Percentiles rank a stretch among this genome's conserved stretches.
Evolutionary conservation across 2,329 filamentous ascomycete genomes (phyloP).

Genomic region (Colletotrichum scovillei): DNA sequence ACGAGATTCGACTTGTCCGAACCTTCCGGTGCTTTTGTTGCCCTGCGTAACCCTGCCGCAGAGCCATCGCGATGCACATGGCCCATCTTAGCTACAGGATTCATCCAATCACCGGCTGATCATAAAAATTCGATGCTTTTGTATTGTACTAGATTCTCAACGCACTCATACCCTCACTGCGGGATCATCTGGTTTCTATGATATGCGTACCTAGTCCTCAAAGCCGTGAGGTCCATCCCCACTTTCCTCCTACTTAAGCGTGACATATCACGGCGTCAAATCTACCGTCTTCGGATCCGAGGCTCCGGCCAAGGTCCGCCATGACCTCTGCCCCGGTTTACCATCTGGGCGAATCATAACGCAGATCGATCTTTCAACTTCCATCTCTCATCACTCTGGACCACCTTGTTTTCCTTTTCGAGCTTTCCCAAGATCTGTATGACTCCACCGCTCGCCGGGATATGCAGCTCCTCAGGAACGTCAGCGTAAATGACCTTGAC

Average conservation of each 20-base stretch:
- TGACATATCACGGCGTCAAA: neutral
- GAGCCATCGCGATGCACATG: neutral
- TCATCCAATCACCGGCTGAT: neutral
- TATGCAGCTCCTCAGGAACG: conserved; percentile 79
- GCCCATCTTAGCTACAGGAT: neutral
- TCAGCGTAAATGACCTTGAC: conserved; percentile 90
- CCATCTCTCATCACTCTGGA: conserved; percentile 53
- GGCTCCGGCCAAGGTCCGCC: neutral
- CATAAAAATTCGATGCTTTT: neutral
- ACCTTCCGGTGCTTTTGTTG: conserved; percentile 14
- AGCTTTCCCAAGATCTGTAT: conserved; percentile 85
- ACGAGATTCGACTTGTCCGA: conserved; percentile 8
- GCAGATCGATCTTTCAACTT: conserved; percentile 54
- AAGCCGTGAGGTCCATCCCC: neutral
- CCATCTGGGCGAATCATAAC: conserved; percentile 44
- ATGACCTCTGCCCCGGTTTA: too few species aligned
- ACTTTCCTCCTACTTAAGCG: neutral
- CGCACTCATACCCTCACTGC: neutral
- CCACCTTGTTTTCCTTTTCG: conserved; percentile 76
- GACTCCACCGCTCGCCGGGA: conserved; percentile 81
- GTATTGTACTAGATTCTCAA: neutral
- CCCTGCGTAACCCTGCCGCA: neutral
- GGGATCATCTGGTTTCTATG: neutral
- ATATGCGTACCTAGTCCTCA: neutral
- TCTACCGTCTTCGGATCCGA: neutral